Percentiles rank a stretch among this genome's conserved stretches.
phyloP scores from a whole-genome alignment of 768 basidiomycete species.

The Tephrocybe sp. region DNA sequence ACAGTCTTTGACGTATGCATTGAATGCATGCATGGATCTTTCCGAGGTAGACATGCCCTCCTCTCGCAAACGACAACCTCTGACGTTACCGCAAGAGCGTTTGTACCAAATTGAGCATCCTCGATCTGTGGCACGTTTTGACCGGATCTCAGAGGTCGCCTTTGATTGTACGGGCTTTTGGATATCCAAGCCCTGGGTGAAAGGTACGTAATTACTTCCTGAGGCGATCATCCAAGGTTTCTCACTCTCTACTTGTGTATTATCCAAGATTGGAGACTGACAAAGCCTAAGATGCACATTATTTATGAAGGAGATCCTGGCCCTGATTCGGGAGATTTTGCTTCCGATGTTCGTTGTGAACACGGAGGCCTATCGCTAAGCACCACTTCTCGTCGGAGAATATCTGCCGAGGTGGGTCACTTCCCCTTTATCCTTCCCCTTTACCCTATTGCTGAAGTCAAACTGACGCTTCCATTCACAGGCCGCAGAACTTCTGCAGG shows the following conservation, averaged over 20 bases:
- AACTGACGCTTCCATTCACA: conserved; percentile 25
- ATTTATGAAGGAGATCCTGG: conserved; percentile 57
- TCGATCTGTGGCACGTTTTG: conserved; percentile 56
- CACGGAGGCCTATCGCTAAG: conserved; percentile 65
- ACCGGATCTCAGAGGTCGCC: conserved; percentile 45
- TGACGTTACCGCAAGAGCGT: conserved; percentile 45
- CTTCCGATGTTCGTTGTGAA: conserved; percentile 66
- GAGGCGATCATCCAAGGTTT: background rate
- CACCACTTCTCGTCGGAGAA: conserved; percentile 53
- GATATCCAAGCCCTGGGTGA: conserved; percentile 81
- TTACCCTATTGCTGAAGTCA: too few relatives aligned
- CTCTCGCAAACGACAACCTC: background rate
- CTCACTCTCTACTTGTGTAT: background rate
- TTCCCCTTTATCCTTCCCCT: background rate
- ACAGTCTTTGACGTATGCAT: conserved; percentile 56
- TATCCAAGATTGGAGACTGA: conserved; percentile 78
- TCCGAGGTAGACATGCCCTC: conserved; percentile 47
- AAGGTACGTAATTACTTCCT: conserved; percentile 45
- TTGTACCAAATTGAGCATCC: conserved; percentile 72
- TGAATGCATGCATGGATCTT: conserved; percentile 54
- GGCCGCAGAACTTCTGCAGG: conserved; percentile 57
- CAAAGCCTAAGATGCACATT: conserved; percentile 77
- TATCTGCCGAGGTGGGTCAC: conserved; percentile 56
- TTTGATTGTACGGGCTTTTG: conserved; percentile 53
- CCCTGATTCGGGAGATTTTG: conserved; percentile 61